Evolutionary conservation across 106 monocot species (phyloP).

Genomic region (Apostasia ramifera): DNA sequence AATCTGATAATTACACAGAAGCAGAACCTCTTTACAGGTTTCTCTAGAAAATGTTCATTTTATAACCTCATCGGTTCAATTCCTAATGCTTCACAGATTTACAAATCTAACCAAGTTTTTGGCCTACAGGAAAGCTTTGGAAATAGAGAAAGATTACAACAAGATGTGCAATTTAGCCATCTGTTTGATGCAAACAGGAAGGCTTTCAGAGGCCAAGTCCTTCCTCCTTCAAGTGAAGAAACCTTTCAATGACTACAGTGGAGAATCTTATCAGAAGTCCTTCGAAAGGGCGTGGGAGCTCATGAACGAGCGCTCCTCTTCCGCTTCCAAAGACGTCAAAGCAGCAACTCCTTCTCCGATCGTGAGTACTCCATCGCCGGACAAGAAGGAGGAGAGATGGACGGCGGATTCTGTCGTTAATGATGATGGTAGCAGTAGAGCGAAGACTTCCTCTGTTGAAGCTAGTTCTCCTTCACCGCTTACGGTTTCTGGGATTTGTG

Average conservation of each 20-base stretch:
- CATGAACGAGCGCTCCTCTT: constrained; percentile 33
- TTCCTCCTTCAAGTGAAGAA: constrained; percentile 63
- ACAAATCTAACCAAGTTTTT: neutral
- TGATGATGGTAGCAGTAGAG: too few relatives aligned
- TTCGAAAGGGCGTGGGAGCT: constrained; percentile 90
- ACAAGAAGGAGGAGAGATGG: neutral
- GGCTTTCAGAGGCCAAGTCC: constrained; percentile 65
- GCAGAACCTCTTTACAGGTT: constrained; percentile 64
- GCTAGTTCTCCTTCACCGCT: neutral
- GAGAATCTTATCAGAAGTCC: constrained; percentile 88
- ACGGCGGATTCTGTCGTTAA: neutral
- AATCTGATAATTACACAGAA: constrained; percentile 71
- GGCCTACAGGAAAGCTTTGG: constrained; percentile 37
- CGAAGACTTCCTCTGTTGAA: neutral
- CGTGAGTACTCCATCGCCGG: too few relatives aligned
- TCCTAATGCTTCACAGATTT: neutral
- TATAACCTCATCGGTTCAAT: too few relatives aligned
- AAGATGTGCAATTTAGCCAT: constrained; percentile 98
- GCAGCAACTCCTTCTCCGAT: too few relatives aligned
- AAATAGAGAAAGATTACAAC: constrained; percentile 81
- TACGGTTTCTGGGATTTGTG: neutral
- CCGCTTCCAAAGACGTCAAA: too few relatives aligned
- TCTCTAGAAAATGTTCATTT: neutral
- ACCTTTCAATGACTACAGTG: constrained; percentile 36
- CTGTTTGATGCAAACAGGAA: constrained; percentile 92